phyloP scores from a whole-genome alignment of 805 yeast species.

The Teunomyces panamensis region DNA sequence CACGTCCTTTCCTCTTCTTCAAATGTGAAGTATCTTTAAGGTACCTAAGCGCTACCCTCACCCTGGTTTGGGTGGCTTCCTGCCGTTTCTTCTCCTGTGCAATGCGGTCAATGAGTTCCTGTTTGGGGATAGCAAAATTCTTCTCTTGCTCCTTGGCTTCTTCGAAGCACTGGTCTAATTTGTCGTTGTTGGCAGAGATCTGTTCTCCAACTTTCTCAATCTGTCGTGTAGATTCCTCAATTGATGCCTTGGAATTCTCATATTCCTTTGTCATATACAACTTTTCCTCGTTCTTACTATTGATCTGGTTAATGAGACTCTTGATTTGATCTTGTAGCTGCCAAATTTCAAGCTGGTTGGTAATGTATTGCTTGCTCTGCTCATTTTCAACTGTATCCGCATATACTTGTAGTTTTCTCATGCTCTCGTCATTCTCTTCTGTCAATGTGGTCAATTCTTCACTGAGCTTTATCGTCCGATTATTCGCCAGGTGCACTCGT shows the following conservation, averaged over 20 bases:
- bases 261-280: slow-evolving; percentile 63
- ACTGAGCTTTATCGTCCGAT: slow-evolving; percentile 25
- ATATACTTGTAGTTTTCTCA: slow-evolving; percentile 26
- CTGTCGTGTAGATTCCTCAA: slow-evolving; percentile 40
- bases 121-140: slow-evolving; percentile 20
- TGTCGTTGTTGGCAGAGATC: slow-evolving; percentile 15
- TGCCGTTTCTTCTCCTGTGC: slow-evolving; percentile 22
- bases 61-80: slow-evolving; percentile 22
- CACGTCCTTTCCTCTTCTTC: slow-evolving; percentile 41
- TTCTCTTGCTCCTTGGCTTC: slow-evolving; percentile 15
- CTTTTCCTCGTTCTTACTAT: slow-evolving; percentile 54
- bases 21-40: slow-evolving; percentile 39
- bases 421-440: slow-evolving; percentile 23
- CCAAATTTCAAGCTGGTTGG: slow-evolving; percentile 41
- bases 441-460: slow-evolving; percentile 28
- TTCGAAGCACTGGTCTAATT: slow-evolving; percentile 18
- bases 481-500: slow-evolving; percentile 33
- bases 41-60: slow-evolving; percentile 33
- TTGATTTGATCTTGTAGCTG: slow-evolving; percentile 46
- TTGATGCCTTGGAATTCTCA: slow-evolving; percentile 49
- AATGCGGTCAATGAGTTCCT: slow-evolving; percentile 17
- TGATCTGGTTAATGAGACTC: slow-evolving; percentile 41
- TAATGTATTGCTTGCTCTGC: slow-evolving; percentile 19
- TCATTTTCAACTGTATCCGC: slow-evolving; percentile 19
- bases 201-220: slow-evolving; percentile 19